These are phyloP conservation scores for Chenopodium berlandieri DNA, from an alignment of 148 eudicot species.

Conservation along the genomic window DNA sequence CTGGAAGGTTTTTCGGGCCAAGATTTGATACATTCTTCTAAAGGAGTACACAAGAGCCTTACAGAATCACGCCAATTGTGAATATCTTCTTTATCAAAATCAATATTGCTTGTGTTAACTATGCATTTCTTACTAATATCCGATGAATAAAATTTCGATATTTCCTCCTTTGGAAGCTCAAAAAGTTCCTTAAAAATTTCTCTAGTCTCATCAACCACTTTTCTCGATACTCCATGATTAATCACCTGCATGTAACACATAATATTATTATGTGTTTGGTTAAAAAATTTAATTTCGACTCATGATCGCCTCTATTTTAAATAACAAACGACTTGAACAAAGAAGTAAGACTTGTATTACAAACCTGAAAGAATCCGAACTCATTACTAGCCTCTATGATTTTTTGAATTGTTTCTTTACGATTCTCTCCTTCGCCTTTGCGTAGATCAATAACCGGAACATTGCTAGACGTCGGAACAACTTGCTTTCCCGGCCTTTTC, in stretches of 20 bases:
- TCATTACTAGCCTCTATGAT: slow-evolving; percentile 36
- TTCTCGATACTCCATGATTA: slow-evolving; percentile 35
- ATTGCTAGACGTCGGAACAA: slow-evolving; percentile 16
- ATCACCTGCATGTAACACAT: slow-evolving; percentile 24
- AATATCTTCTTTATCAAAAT: slow-evolving; percentile 39
- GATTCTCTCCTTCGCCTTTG: slow-evolving; percentile 9
- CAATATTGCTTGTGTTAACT: slow-evolving; percentile 41
- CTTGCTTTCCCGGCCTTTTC: slow-evolving; percentile 32
- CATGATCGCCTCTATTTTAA: too few relatives aligned
- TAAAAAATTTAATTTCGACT: too few relatives aligned
- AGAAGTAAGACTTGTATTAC: background rate
- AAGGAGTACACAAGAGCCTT: slow-evolving; percentile 45
- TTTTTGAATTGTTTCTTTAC: slow-evolving; percentile 13
- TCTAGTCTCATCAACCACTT: slow-evolving; percentile 34
- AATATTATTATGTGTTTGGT: too few relatives aligned
- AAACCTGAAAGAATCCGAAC: slow-evolving; percentile 42
- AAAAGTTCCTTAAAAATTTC: slow-evolving; percentile 46
- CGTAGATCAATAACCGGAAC: slow-evolving; percentile 32
- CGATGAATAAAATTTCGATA: slow-evolving; percentile 26
- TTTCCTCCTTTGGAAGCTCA: slow-evolving; percentile 40
- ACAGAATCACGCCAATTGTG: slow-evolving; percentile 59
- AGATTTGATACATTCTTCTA: slow-evolving; percentile 40
- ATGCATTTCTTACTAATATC: slow-evolving; percentile 30
- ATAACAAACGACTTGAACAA: background rate
- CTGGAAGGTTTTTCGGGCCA: slow-evolving; percentile 53